phyloP scores from a whole-genome alignment of 352 stramenopile species.

The Phytopythium mirpurense region DNA sequence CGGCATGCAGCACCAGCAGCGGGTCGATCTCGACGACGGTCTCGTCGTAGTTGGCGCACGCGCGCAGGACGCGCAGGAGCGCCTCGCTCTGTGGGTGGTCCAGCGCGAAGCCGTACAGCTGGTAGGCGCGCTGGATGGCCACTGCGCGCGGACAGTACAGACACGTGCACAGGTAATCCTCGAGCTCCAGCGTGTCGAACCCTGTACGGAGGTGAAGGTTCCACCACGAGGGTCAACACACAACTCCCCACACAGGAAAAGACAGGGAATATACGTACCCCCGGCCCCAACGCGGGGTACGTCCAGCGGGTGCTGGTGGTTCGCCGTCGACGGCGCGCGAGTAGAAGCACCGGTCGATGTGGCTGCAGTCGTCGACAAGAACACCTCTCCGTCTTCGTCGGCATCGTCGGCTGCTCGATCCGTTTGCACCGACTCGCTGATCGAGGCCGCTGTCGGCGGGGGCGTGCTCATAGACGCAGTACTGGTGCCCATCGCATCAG shows the following conservation, averaged over 20 bases:
- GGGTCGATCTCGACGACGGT: constrained; percentile 37
- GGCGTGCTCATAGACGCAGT: background rate
- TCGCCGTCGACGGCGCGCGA: background rate
- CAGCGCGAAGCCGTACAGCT: constrained; percentile 32
- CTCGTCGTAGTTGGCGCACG: constrained; percentile 68
- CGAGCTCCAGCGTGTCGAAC: constrained; percentile 10
- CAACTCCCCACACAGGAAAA: too few species aligned
- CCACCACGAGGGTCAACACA: background rate
- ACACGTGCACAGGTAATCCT: constrained; percentile 64
- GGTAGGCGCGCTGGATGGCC: constrained; percentile 39
- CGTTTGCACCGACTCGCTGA: background rate
- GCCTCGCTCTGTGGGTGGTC: constrained; percentile 23
- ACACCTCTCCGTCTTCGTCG: background rate
- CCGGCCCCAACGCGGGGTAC: background rate
- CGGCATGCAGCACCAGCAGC: constrained; percentile 34
- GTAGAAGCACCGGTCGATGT: background rate
- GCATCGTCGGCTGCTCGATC: background rate
- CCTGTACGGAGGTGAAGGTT: background rate
- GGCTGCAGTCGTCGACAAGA: background rate
- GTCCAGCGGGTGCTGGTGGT: constrained; percentile 4
- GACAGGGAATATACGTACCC: too few species aligned
- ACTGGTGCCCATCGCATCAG: too few species aligned
- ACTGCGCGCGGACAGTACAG: constrained; percentile 50
- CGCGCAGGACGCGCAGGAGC: constrained; percentile 50
- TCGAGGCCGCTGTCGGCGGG: background rate